Percentiles rank a stretch among this genome's conserved stretches.
These are phyloP conservation scores for Claviceps sp. DNA, from an alignment of 2,329 filamentous ascomycete genomes.

Conservation along the genomic window DNA sequence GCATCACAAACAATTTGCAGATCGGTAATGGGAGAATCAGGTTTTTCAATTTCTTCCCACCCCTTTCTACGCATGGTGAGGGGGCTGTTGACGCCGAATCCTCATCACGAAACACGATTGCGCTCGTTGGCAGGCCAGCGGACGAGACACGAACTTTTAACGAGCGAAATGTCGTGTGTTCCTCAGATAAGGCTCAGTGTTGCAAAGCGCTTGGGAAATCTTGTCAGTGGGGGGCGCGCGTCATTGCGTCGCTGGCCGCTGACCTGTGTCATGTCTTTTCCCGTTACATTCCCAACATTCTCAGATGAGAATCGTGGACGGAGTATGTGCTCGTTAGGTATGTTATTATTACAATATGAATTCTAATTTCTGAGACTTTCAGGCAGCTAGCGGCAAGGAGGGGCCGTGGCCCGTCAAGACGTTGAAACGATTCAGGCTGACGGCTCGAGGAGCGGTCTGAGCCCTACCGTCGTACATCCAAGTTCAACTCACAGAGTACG, in stretches of 20 bases:
- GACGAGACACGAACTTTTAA: no score
- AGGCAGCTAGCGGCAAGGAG: neutral
- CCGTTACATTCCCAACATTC: neutral
- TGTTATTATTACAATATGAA: neutral
- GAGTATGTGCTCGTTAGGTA: neutral
- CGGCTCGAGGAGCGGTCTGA: neutral
- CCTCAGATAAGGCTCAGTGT: no score
- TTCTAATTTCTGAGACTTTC: conserved; percentile 1
- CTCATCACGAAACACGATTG: no score
- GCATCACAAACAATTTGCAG: no score
- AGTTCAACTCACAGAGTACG: no score
- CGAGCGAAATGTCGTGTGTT: no score
- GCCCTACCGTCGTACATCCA: neutral
- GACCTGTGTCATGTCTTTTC: neutral
- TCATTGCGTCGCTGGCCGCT: neutral
- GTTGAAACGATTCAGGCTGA: neutral
- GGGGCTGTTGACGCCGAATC: no score
- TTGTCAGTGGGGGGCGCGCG: neutral
- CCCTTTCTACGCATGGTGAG: no score
- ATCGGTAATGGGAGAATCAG: no score
- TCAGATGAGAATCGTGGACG: neutral
- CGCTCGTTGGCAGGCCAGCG: no score
- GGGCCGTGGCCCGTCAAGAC: neutral
- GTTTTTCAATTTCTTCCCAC: no score
- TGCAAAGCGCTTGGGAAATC: neutral